Evolutionary conservation across 2,329 filamentous ascomycete genomes (phyloP).

Genomic region (Coniochaeta sp.): DNA sequence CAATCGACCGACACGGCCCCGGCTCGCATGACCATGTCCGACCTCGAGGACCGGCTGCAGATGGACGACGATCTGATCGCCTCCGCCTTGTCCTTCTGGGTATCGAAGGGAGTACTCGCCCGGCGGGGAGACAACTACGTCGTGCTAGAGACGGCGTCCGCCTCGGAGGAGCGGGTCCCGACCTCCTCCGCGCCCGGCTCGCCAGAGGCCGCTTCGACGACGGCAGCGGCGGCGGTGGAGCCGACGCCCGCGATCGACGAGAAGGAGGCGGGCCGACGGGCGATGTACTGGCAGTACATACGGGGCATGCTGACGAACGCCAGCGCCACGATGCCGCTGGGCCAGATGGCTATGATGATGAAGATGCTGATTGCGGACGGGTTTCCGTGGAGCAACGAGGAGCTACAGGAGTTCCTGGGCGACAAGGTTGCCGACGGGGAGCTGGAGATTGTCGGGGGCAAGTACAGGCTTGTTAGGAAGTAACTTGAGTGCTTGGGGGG

Average conservation of each 20-base stretch:
- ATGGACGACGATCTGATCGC: conserved; percentile 70
- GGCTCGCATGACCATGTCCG: conserved; percentile 38
- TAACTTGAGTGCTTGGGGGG: conserved; percentile 17
- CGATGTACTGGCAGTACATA: conserved; percentile 86
- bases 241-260: conserved; percentile 52
- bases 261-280: conserved; percentile 52
- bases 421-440: conserved; percentile 69
- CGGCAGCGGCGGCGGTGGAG: no score
- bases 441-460: conserved; percentile 62
- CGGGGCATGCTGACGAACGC: conserved; percentile 93
- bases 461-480: conserved; percentile 60
- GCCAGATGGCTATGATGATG: conserved; percentile 87
- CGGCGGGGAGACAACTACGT: conserved; percentile 50
- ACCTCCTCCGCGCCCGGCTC: conserved; percentile 11
- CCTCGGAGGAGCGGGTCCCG: background rate
- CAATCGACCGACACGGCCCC: conserved; percentile 36
- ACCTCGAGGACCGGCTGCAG: conserved; percentile 48
- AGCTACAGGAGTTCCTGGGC: conserved; percentile 71
- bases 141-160: conserved; percentile 56
- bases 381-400: conserved; percentile 84
- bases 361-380: conserved; percentile 84
- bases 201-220: conserved; percentile 5
- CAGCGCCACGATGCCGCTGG: conserved; percentile 68
- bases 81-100: conserved; percentile 65
- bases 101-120: conserved; percentile 58